Conservation (phyloP, 495 filamentous ascomycete genomes). For the Penicillium bialowiezense region DNA sequence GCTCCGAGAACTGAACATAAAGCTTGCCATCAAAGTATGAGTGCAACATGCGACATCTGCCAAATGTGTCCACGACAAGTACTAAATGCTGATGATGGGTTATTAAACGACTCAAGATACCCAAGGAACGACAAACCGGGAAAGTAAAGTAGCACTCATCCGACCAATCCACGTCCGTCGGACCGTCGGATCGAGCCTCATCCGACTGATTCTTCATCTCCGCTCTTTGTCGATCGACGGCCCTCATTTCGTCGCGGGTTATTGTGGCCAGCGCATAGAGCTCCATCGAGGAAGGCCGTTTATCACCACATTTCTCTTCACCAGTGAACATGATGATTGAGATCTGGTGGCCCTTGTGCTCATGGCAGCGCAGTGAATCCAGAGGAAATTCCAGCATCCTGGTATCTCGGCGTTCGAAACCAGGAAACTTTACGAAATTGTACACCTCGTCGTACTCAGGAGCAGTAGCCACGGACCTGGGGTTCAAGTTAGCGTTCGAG, state of each 20-base stretch:
- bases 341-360: neutral
- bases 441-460: neutral
- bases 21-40: constrained; percentile 6
- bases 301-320: neutral
- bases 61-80: neutral
- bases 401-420: neutral
- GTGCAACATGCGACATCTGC: constrained; percentile 1
- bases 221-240: neutral
- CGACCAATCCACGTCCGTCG: constrained; percentile 1
- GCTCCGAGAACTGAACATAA: constrained; percentile 2
- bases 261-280: neutral
- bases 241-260: neutral
- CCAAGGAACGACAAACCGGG: constrained; percentile 1
- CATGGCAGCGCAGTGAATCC: neutral
- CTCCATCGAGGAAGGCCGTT: constrained; percentile 5
- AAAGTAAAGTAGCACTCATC: constrained; percentile 5
- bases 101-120: neutral
- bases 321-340: neutral
- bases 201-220: neutral
- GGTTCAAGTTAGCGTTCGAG: neutral
- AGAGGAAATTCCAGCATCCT: neutral
- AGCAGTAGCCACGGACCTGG: neutral
- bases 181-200: neutral
- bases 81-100: constrained; percentile 2
- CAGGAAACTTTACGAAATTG: too few species aligned